Base-by-base conservation (phyloP, 371 early-diverging fungal species). In the Batkoa obscura region DNA sequence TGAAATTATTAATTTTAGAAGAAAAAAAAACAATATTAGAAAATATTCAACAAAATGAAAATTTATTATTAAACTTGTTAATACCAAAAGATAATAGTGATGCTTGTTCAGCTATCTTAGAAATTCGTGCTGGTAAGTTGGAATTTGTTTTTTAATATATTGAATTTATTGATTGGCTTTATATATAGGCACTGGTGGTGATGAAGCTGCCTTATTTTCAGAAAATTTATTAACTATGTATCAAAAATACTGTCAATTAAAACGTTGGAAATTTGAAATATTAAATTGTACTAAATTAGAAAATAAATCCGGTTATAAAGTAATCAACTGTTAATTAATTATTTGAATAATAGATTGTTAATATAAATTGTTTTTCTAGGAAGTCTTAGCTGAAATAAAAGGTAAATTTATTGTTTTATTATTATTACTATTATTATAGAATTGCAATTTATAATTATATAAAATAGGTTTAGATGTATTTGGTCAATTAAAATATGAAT, bases 161-260 rank as follows among this genome's bases (percentile, higher is more conserved):
- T 38, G 32, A 36, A 39, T 45, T 41, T n/a, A 31, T 55, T 1
- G 15, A 32, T 15, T 46, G 38, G 31, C 9, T 31, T 23, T 32
- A 37, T n/a, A 5, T 10, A 13, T 56, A 60, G 79, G 78, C 0
- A 81, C 90, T 2, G 90, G 90, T 12, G 90, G 90, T 2, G 81
- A 83, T 67, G 90, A 89, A 60, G 87, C 88, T 0, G 75, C 84
- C 3, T 59, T 89, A 55, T 89, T 89, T 63, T 73, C 79, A 0
- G 75, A 71, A 0, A 86, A 89, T 37, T 64, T 89, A 56, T 58
- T 79, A 35, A 64, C 70, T 15, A 87, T 89, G 88, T 89, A 89
- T 62, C 78, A 86, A 57, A 63, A 77, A 0, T 84, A 75, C 62
- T 68, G 82, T 15, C 73, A 74, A 53, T 47, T 69, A 13, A 63